Conservation (phyloP, 2,329 filamentous ascomycete genomes). For the Biscogniauxia mediterranea region DNA sequence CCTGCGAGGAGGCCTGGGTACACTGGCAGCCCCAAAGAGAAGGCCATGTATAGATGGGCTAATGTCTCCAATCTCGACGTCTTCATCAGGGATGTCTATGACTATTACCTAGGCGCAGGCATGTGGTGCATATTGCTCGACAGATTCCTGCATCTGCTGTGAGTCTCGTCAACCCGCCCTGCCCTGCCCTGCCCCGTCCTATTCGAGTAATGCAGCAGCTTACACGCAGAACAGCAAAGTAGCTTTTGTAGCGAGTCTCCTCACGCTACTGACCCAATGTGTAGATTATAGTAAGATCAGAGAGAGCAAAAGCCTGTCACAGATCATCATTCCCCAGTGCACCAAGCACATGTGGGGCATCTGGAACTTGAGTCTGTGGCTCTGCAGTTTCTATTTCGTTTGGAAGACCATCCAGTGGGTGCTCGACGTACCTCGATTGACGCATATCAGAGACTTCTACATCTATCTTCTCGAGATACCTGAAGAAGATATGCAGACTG, state of each 20-base stretch:
- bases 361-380: slow-evolving; percentile 78
- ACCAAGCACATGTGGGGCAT: slow-evolving; percentile 70
- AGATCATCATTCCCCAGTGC: slow-evolving; percentile 69
- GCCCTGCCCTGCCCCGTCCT: slow-evolving; percentile 4
- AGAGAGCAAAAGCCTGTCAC: slow-evolving; percentile 55
- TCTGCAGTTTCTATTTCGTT: slow-evolving; percentile 83
- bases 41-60: slow-evolving; percentile 88
- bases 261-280: slow-evolving; percentile 82
- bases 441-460: slow-evolving; percentile 83
- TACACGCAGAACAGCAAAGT: slow-evolving; percentile 58
- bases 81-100: slow-evolving; percentile 81
- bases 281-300: slow-evolving; percentile 77
- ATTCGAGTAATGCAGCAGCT: slow-evolving; percentile 9
- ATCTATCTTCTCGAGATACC: slow-evolving; percentile 78
- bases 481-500: slow-evolving; percentile 82
- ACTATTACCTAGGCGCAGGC: slow-evolving; percentile 80
- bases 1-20: slow-evolving; percentile 25
- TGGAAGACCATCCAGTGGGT: slow-evolving; percentile 74
- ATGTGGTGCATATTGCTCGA: slow-evolving; percentile 81
- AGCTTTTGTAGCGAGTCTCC: slow-evolving; percentile 76
- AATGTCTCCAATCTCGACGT: slow-evolving; percentile 87
- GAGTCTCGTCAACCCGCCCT: slow-evolving; percentile 36
- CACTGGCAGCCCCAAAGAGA: slow-evolving; percentile 54
- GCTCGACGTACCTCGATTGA: slow-evolving; percentile 69
- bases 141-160: slow-evolving; percentile 70